Base-by-base conservation (phyloP, 257 asterid species). In the Marsdenia floribunda region DNA sequence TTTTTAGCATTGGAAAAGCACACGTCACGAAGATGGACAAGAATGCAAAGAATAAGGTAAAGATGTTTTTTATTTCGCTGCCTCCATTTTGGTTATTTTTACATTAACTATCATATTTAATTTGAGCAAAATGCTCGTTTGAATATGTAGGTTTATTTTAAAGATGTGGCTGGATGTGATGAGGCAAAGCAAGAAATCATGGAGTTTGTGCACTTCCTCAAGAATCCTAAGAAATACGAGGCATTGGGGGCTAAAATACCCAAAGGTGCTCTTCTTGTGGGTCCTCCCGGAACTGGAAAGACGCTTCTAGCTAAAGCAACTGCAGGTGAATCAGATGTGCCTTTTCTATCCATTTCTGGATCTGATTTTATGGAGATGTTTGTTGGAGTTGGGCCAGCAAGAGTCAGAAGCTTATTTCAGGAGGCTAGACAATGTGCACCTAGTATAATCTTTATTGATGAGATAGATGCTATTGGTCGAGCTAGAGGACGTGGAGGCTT, bases 211-310 rank as follows among this genome's bases (percentile, higher is more conserved):
- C 96, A 93, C 85, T 93, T 93, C 79, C 92, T 93, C 19, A 87
- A 86, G 83, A 91, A 91, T 70, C 97, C 97, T 11, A 93, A 93
- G 76, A 93, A 91, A 82, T 93, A 93, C 16, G 90, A 91, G 81
- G 88, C 80, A 52, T 80, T 93, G 52, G 98, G 98, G 29, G 97
- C 96, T 12, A 91, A 91, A 86, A 91, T 93, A 73, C 98, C 97
- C 0, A 90, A 82, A 87, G 98, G 98, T 53, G 96, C 97, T 75
- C 87, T 93, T 70, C 90, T 93, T 61, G 96, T 93, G 8, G 98
- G 96, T 21, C 97, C 98, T 54, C 98, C 97, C 14, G 97, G 98
- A 63, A 93, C 98, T 19, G 97, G 98, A 58, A 91, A 93, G 84
- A 93, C 98, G 8, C 97, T 93, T 55, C 90, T 93, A 6, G 97